Evolutionary conservation across 805 yeast genomes (phyloP), one percentile per base, ranked within the genome.

Genomic region (Pichia ethanolica): DNA sequence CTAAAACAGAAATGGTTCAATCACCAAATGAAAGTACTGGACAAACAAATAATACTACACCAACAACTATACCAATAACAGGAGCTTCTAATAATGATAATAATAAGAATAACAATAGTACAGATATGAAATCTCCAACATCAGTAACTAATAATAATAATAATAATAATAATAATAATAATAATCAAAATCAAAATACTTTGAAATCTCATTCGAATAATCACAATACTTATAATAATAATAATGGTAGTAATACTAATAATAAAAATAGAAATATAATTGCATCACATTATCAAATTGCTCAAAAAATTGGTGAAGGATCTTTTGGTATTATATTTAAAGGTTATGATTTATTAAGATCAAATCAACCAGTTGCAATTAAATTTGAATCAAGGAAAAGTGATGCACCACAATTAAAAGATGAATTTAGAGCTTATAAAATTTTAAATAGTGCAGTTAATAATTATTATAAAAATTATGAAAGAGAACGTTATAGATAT

Each of bases 301-400:
- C 91, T 9, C 84, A 85, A 60, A 86, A 86, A 66, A 86, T 86
- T 48, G 95, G 95, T 36, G 93, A 86, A 63, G 95, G 95, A 3
- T 85, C 93, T 0, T 86, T 86, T 70, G 95, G 95, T 35, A 85
- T 86, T 8, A 82, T 86, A 47, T 86, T 86, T 65, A 89, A 86
- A 68, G 95, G 95, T 39, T 78, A 81, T 49, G 87, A 86, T 61
- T 69, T 86, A 53, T 69, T 86, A 52, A 78, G 84, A 54, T 80
- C 82, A 44, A 66, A 67, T 48, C 66, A 62, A 50, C 74, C 81
- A 26, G 91, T 86, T 34, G 93, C 90, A 5, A 84, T 86, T 61
- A 86, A 86, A 65, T 86, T 86, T 62, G 95, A 58, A 64, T 86
- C 89, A 28, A 72, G 90, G 52, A 81, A 83, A 59, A 79, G 87